Evolutionary conservation across 2,329 filamentous ascomycete genomes (phyloP), one percentile per base, ranked within the genome.

Genomic region (Tolypocladium sp.): DNA sequence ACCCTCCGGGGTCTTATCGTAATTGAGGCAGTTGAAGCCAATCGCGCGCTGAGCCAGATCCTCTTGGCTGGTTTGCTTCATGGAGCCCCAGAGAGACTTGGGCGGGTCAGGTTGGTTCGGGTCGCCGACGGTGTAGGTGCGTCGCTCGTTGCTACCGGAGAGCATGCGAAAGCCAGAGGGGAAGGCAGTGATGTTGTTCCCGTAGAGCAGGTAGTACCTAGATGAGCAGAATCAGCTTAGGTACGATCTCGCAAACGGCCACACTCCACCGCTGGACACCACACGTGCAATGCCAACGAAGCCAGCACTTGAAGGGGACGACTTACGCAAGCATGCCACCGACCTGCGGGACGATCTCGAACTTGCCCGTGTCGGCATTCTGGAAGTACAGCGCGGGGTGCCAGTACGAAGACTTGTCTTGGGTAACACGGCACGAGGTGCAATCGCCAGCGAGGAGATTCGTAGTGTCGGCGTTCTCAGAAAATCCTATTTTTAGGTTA

Each of bases 21-120:
- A 97, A 82, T 97, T 87, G 61, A 99, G 77, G 75, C 94, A 97
- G 80, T 97, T 97, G 83, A 96, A 96, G 4, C 94, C 93, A 35
- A 97, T 67, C 12, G 92, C 91, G 62, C 92, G 91, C 77, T 96
- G 89, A 56, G 76, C 77, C 42, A 97, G 82, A 57, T 86, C 83
- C 20, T 74, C 72, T 76, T 96, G 92, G 54, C 70, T 74, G 13
- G 87, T 88, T 67, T 83, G 82, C 61, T 87, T 83, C 6, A 85
- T 76, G 2, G 74, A 69, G 30, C 74, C 74, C 92, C 92, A 97
- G 30, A 74, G 63, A 15, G 90, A 91, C 74, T 91, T 90, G 61
- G 76, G 75, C 3, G 84, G 79, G 63, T 87, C 84, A 30, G 84
- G 81, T 44, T 83, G 78, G 65, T 84, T 84, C 2, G 87, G 87